Evolutionary conservation across 768 basidiomycete genomes (phyloP).

Genomic region (Tylopilus sp.): DNA sequence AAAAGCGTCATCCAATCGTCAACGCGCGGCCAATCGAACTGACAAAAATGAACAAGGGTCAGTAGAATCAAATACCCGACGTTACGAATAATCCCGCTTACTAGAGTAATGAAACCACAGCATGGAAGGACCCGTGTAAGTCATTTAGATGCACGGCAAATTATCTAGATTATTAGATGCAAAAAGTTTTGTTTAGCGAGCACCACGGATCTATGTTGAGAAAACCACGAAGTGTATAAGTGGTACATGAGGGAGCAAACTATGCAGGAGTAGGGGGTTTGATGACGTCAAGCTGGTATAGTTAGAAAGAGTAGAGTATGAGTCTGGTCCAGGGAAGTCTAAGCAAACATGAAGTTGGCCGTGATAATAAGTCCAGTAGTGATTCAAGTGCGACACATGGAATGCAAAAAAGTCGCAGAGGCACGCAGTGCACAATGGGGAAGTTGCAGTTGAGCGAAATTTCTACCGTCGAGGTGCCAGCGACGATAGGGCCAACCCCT

Average conservation of each 20-base stretch:
- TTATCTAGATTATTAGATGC: slow-evolving; percentile 28
- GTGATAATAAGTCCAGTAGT: slow-evolving; percentile 13
- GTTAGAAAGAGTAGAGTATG: slow-evolving; percentile 28
- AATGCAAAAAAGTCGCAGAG: slow-evolving; percentile 10
- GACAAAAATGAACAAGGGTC: slow-evolving; percentile 8
- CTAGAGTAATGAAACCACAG: slow-evolving; percentile 9
- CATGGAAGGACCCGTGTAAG: slow-evolving; percentile 2
- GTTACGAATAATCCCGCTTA: slow-evolving; percentile 21
- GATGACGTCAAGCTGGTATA: slow-evolving; percentile 27
- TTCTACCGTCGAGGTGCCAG: slow-evolving; percentile 50
- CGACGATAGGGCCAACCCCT: slow-evolving; percentile 69
- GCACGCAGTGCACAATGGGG: slow-evolving; percentile 5
- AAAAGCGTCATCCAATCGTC: not conserved
- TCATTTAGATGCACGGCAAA: slow-evolving; percentile 20
- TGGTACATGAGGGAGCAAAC: slow-evolving; percentile 30
- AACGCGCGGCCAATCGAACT: slow-evolving; percentile 3
- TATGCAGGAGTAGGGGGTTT: slow-evolving; percentile 27
- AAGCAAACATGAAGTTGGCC: slow-evolving; percentile 17
- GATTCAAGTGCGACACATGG: slow-evolving; percentile 10
- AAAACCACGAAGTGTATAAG: slow-evolving; percentile 17
- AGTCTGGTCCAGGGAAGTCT: slow-evolving; percentile 22
- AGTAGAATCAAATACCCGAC: slow-evolving; percentile 9
- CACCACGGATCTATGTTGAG: slow-evolving; percentile 29
- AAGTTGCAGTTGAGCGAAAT: slow-evolving; percentile 2
- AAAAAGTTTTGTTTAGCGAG: slow-evolving; percentile 11